Evolutionary conservation across 2,329 filamentous ascomycete genomes (phyloP).

Genomic region (Alternaria triticina): DNA sequence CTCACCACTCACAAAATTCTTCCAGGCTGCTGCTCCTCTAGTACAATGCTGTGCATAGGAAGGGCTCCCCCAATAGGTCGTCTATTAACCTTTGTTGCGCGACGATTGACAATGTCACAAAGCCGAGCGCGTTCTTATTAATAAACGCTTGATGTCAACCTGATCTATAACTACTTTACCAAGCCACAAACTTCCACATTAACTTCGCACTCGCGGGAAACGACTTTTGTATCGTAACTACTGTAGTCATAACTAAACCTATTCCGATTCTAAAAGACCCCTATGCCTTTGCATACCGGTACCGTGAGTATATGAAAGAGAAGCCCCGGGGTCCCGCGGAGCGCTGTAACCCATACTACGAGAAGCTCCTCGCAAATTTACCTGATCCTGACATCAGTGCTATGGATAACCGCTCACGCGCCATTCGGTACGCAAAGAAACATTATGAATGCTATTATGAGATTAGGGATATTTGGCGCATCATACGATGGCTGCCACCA

Average conservation of each 20-base stretch:
- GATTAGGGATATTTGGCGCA: constrained; percentile 20
- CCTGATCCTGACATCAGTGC: constrained; percentile 20
- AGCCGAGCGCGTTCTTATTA: neutral
- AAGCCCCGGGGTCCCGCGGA: constrained; percentile 14
- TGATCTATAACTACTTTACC: neutral
- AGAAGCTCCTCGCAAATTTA: constrained; percentile 31
- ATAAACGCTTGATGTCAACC: neutral
- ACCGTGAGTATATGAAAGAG: constrained; percentile 26
- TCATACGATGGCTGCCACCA: constrained; percentile 20
- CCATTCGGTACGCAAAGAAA: constrained; percentile 30
- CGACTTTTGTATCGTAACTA: neutral
- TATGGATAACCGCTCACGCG: constrained; percentile 23
- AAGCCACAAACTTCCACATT: neutral
- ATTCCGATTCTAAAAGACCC: constrained; percentile 19
- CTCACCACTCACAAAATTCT: neutral
- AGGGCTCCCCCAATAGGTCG: neutral
- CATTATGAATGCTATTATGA: constrained; percentile 33
- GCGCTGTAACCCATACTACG: constrained; percentile 24
- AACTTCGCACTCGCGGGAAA: neutral
- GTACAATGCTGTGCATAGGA: neutral
- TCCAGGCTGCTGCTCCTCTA: neutral
- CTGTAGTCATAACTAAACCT: constrained; percentile 14
- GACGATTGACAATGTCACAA: neutral
- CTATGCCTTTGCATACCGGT: constrained; percentile 29
- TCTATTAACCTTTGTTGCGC: neutral